Conservation (phyloP, 169 alveolate genomes). For the Cryptosporidium xiaoi region DNA sequence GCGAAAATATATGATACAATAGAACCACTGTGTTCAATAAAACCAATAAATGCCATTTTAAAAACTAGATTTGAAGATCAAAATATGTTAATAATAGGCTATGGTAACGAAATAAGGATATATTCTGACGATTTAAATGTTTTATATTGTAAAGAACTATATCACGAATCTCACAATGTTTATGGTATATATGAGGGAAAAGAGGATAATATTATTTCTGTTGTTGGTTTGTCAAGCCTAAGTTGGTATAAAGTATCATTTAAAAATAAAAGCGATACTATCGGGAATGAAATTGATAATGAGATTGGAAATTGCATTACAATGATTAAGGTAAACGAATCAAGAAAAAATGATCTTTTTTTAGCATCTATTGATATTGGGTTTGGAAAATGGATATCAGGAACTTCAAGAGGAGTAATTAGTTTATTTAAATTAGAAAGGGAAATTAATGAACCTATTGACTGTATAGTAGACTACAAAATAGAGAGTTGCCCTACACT, state of each 20-base stretch:
- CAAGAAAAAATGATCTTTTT: slow-evolving; percentile 18
- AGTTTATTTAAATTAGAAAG: neutral
- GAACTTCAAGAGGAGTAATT: slow-evolving; percentile 37
- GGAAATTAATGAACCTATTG: neutral
- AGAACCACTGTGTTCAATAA: slow-evolving; percentile 24
- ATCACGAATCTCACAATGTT: slow-evolving; percentile 55
- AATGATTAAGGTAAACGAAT: neutral
- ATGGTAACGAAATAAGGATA: slow-evolving; percentile 61
- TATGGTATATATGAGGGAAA: slow-evolving; percentile 26
- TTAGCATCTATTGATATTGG: slow-evolving; percentile 32
- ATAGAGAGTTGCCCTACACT: slow-evolving; percentile 23
- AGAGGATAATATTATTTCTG: neutral
- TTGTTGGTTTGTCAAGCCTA: slow-evolving; percentile 16
- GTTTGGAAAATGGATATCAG: slow-evolving; percentile 44
- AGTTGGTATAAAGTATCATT: slow-evolving; percentile 25
- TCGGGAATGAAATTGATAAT: neutral
- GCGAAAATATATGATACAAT: neutral
- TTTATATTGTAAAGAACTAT: slow-evolving; percentile 1
- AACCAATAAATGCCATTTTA: slow-evolving; percentile 46
- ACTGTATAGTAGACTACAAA: neutral
- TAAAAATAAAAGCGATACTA: neutral
- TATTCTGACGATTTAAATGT: slow-evolving; percentile 13
- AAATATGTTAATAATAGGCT: slow-evolving; percentile 26
- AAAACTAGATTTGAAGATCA: neutral
- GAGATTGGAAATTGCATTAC: neutral